These are phyloP conservation scores for Tetrahymena borealis DNA, from an alignment of 73 alveolate species.

Conservation along the genomic window DNA sequence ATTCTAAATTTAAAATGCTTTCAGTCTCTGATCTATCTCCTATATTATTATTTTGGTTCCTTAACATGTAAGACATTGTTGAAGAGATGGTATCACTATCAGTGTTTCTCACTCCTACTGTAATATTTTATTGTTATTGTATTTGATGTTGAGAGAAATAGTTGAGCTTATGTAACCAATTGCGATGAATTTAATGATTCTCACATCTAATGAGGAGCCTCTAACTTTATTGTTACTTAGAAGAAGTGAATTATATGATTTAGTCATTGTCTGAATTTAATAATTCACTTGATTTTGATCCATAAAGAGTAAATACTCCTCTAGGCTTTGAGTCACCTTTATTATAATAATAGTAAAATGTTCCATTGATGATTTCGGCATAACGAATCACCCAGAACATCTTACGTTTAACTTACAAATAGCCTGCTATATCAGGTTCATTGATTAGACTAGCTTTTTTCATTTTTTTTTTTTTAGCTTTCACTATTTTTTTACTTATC, in stretches of 20 bases:
- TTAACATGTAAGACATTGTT: neutral
- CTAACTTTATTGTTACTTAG: neutral
- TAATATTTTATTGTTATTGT: neutral
- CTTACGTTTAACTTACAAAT: neutral
- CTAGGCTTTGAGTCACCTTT: neutral
- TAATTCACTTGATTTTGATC: neutral
- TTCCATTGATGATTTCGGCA: neutral
- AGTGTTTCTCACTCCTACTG: neutral
- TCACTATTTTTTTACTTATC: neutral
- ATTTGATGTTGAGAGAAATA: neutral
- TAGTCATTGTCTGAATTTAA: neutral
- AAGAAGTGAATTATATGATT: neutral
- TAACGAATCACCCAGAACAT: neutral
- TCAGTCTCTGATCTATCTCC: neutral
- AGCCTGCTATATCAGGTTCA: neutral
- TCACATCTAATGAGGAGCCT: neutral
- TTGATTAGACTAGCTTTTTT: no score
- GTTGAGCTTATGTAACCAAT: neutral
- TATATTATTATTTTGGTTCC: neutral
- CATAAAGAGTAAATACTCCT: neutral
- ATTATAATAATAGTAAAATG: neutral
- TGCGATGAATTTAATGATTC: neutral
- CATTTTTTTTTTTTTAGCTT: neutral
- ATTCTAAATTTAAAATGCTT: neutral
- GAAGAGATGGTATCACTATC: neutral